Evolutionary conservation across 169 alveolate genomes (phyloP), one percentile per base, ranked within the genome.

Genomic region (Cryptosporidium sp.): DNA sequence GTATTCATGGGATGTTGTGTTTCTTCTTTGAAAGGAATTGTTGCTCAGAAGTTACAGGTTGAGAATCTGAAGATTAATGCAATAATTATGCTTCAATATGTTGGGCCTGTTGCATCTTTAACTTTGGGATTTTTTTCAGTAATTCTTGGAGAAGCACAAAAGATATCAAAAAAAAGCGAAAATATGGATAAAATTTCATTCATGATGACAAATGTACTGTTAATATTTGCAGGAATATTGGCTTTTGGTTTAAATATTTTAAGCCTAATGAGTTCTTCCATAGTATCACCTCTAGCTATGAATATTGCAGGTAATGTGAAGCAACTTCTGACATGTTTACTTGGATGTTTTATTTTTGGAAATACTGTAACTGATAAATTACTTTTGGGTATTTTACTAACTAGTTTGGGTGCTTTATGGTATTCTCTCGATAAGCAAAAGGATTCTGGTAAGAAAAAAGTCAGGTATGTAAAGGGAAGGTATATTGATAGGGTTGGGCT

Each of bases 271-370:
- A 53, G 56, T 21, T 42, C 92, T 6, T 23, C 72, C 69, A 52
- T 85, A 23, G 75, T 70, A 1, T 42, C 92, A 14, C 86, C 86
- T 6, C 23, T 85, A 29, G 73, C 92, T 10, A 69, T 85, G 92
- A 85, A 85, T 69, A 85, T 85, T 51, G 92, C 92, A 26, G 92
- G 92, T 23, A 85, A 85, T 37, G 92, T 85, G 18, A 85, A 85
- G 69, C 92, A 85, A 68, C 52, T 85, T 37, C 31, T 68, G 6
- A 69, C 91, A 29, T 85, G 91, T 21, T 37, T 69, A 16, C 29
- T 85, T 18, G 72, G 85, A 4, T 70, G 84, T 14, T 39, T 62
- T 45, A 85, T 85, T 7, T 65, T 85, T 33, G 85, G 85, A 61
- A 72, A 72, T 45, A 31, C 42, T 1, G 48, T 85, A 31, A 70